A percentile compares a stretch with the other conserved stretches of the same genome.
Evolutionary conservation across 73 alveolate genomes (phyloP).

Genomic region (Breviolum minutum): DNA sequence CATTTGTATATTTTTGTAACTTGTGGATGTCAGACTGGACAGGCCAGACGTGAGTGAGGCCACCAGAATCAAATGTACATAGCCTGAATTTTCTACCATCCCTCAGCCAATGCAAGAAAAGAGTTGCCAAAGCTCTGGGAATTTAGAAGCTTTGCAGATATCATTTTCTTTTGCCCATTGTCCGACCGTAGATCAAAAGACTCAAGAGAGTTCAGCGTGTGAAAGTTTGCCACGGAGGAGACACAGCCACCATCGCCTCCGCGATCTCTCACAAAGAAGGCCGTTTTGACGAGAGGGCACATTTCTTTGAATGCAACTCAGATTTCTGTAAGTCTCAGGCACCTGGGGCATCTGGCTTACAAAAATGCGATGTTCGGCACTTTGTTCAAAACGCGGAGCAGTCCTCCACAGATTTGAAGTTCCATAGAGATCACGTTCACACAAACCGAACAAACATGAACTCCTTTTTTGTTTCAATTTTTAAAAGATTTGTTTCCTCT

Average conservation of each 20-base stretch:
- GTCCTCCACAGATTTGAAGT: too few relatives aligned
- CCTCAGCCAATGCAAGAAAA: not conserved
- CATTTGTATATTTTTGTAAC: too few relatives aligned
- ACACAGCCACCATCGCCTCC: not conserved
- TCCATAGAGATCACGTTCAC: too few relatives aligned
- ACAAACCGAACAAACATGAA: too few relatives aligned
- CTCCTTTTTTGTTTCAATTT: too few relatives aligned
- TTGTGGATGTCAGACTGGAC: not conserved
- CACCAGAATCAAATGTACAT: not conserved
- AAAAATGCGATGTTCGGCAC: too few relatives aligned
- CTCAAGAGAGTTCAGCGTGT: not conserved
- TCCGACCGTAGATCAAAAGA: not conserved
- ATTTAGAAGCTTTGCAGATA: too few relatives aligned
- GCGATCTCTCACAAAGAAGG: not conserved
- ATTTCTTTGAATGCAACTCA: not conserved
- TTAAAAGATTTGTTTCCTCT: not conserved
- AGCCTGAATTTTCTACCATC: not conserved
- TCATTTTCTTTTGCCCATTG: not conserved
- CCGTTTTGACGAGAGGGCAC: not conserved
- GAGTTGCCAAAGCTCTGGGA: not conserved
- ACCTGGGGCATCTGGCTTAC: too few relatives aligned
- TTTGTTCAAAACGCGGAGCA: too few relatives aligned
- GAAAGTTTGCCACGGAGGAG: not conserved
- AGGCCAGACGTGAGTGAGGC: constrained; percentile 23
- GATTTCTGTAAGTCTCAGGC: too few relatives aligned